These are phyloP conservation scores for Beta macrorhiza DNA, from an alignment of 179 eudicot species.

Conservation along the genomic window DNA sequence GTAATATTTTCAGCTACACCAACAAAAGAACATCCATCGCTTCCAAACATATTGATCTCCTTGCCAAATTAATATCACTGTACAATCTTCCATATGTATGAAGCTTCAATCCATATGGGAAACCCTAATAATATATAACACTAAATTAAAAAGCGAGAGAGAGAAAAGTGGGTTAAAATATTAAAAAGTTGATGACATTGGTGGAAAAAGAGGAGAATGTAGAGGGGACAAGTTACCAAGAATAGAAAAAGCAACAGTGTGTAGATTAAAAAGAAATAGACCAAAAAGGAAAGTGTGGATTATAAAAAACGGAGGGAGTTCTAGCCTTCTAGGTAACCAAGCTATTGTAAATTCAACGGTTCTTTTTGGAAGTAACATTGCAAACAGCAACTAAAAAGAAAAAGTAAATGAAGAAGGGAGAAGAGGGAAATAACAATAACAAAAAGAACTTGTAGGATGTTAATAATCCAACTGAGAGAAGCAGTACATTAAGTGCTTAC, in stretches of 20 bases:
- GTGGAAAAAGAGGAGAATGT: no score
- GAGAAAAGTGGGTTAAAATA: no score
- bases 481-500: slow-evolving; percentile 46
- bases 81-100: neutral
- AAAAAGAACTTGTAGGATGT: neutral
- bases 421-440: neutral
- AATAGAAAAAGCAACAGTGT: no score
- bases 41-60: neutral
- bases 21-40: neutral
- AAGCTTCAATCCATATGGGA: neutral
- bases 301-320: no score
- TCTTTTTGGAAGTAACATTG: neutral
- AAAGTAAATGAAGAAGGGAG: neutral
- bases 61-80: neutral
- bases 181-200: no score
- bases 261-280: no score
- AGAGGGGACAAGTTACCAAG: no score
- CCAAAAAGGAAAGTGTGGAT: no score
- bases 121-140: neutral
- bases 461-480: slow-evolving; percentile 6
- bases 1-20: neutral
- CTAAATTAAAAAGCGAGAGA: no score
- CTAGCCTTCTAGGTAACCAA: neutral
- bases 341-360: neutral
- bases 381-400: neutral